Evolutionary conservation across 2,329 filamentous ascomycete genomes (phyloP), one percentile per base, ranked within the genome.

Genomic region (Coniochaeta prunicola): DNA sequence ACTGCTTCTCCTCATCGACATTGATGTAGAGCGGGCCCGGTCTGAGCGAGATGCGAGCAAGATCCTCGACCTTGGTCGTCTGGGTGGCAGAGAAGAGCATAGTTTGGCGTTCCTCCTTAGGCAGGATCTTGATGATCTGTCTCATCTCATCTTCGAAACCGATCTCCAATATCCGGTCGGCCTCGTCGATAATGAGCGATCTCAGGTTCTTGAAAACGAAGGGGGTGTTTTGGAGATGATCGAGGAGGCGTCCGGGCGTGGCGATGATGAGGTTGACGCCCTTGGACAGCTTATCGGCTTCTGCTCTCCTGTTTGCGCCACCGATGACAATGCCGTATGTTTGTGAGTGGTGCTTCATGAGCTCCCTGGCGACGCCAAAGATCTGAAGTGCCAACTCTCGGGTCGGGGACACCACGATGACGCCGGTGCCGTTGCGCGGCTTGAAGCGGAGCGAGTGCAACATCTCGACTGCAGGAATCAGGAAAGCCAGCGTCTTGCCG

Each of bases 61-160:
- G 81, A 74, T 99, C 94, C 75, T 97, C 93, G 65, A 99, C 94
- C 77, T 99, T 97, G 59, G 93, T 97, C 3, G 94, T 99, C 74
- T 97, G 94, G 4, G 94, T 99, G 15, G 94, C 94, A 15, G 92
- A 97, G 80, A 99, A 99, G n/a, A 99, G 84, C 88, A 96, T 94
- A 0, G 92, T 97, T 75, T 97, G 93, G 61, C 94, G 81, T 64
- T 92, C 86, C 59, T 96, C 87, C 65, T 88, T 89, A 53, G 92
- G 91, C 19, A 97, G 78, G 58, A 97, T 94, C 80, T 96, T 96
- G 74, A 97, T 88, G 66, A 99, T 96, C 72, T 96, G 89, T 64
- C 91, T 84, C 90, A 99, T 96, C 77, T 99, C 94, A 69, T 97
- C 94, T 74, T 99, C 94, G 80, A 99, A 99, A 67, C 94, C 93